These are phyloP conservation scores for Nicotiana undulata DNA, from an alignment of 257 asterid species.

Conservation along the genomic window DNA sequence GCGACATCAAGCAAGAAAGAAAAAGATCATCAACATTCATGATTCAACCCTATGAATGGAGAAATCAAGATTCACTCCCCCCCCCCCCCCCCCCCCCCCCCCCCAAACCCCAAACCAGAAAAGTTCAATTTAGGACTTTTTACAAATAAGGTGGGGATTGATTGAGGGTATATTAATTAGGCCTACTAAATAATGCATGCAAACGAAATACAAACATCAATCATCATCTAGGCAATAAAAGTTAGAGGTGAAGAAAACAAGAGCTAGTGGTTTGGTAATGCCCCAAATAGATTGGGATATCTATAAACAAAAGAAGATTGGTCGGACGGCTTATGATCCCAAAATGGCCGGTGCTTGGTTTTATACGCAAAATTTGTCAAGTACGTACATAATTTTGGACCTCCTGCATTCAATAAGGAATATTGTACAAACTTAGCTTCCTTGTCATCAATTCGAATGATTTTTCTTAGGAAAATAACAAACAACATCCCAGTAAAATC, in stretches of 20 bases:
- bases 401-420: not conserved
- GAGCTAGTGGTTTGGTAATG: not conserved
- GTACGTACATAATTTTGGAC: no score
- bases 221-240: not conserved
- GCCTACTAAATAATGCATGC: not conserved
- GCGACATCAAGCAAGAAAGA: no score
- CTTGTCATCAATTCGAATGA: not conserved
- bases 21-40: no score
- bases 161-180: not conserved
- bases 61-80: constrained; percentile 1
- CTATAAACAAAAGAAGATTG: constrained; percentile 16
- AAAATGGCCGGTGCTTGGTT: constrained; percentile 18
- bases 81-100: no score
- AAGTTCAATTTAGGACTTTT: constrained; percentile 22
- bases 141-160: not conserved
- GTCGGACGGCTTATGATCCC: constrained; percentile 20
- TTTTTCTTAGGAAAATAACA: not conserved
- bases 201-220: not conserved
- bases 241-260: not conserved
- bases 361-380: no score
- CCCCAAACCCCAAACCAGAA: not conserved
- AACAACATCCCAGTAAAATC: no score
- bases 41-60: not conserved
- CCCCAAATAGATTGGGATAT: not conserved
- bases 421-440: not conserved